Base-by-base conservation (phyloP, 2,329 filamentous ascomycete genomes). In the Juglanconis oblonga region DNA sequence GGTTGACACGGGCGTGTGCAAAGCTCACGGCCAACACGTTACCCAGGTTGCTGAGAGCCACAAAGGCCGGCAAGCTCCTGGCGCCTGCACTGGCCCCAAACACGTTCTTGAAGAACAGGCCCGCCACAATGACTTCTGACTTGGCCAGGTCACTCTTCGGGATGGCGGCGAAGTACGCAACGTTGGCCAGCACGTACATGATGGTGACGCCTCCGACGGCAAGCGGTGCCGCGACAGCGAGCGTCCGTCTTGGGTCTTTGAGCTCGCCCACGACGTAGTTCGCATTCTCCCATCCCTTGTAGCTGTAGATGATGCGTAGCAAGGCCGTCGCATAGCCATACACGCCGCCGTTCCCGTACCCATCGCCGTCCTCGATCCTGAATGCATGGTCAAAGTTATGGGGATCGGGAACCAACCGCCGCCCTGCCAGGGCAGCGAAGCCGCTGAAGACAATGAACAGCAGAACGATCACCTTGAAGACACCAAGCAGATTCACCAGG, bases 131-230 rank as follows among this genome's bases (percentile, higher is more conserved):
- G 17, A 84, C 80, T 53, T 86, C 83, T 0, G 83, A 83, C 4
- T 74, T 78, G 6, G 82, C 82, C 4, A 88, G 73, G 2, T 87
- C 81, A 1, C 76, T 70, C 65, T 86, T 86, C 2, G 83, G 78
- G 11, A 87, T 84, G 0, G 85, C 85, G 0, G 85, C 81, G 62
- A 88, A 88, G 72, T 88, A 88, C 1, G 86, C 84, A 1, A 88
- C 79, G 65, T 88, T 88, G 52, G 84, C 85, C 8, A 88, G 76
- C 11, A 88, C 75, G 66, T 88, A 88, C 0, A 87, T 76, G 2
- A 86, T 76, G 0, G 84, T 86, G 5, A 85, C 83, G 5, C 78
- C 80, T 2, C 80, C 82, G 3, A 87, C 76, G 2, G 84, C 85
- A 0, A 87, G 68, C 0, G 84, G 85, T 0, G 83, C 84, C 0